Evolutionary conservation across 2,329 filamentous ascomycete species (phyloP).

Genomic region (Coniochaeta hoffmannii): DNA sequence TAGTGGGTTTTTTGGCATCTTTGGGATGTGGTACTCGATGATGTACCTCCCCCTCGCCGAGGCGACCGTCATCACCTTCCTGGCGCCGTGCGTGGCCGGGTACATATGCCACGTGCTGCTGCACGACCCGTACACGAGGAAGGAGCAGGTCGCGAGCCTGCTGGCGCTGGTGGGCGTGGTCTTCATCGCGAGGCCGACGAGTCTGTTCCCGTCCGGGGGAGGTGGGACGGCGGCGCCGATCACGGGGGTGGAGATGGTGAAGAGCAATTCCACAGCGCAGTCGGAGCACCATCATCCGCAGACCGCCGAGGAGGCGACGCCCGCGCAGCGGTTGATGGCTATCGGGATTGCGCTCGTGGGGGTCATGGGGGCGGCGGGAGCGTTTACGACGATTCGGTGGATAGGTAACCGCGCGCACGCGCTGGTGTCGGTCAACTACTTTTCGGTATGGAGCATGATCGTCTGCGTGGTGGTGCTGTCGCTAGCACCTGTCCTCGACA

Average conservation of each 20-base stretch:
- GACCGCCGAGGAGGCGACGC: conserved; percentile 35
- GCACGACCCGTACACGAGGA: conserved; percentile 69
- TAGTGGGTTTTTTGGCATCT: conserved; percentile 69
- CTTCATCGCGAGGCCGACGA: conserved; percentile 66
- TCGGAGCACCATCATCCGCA: background rate
- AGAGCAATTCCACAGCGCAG: background rate
- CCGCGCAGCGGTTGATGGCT: conserved; percentile 60
- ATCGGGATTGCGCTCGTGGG: conserved; percentile 68
- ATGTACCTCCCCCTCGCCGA: conserved; percentile 80
- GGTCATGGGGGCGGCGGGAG: conserved; percentile 66
- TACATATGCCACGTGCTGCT: conserved; percentile 71
- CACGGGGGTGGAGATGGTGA: background rate
- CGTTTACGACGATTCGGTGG: conserved; percentile 68
- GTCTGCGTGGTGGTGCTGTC: conserved; percentile 57
- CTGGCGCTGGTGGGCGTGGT: conserved; percentile 74
- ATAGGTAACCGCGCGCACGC: conserved; percentile 77
- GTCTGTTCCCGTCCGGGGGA: conserved; percentile 23
- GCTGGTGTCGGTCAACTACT: conserved; percentile 81
- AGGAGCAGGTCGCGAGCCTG: conserved; percentile 68
- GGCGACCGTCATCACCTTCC: conserved; percentile 83
- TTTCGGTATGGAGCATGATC: conserved; percentile 61
- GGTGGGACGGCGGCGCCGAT: background rate
- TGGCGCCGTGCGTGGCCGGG: conserved; percentile 70
- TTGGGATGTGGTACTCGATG: conserved; percentile 60
- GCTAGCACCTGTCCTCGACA: conserved; percentile 34